phyloP scores from a whole-genome alignment of 208 protist species.

The Phytomonas francai region DNA sequence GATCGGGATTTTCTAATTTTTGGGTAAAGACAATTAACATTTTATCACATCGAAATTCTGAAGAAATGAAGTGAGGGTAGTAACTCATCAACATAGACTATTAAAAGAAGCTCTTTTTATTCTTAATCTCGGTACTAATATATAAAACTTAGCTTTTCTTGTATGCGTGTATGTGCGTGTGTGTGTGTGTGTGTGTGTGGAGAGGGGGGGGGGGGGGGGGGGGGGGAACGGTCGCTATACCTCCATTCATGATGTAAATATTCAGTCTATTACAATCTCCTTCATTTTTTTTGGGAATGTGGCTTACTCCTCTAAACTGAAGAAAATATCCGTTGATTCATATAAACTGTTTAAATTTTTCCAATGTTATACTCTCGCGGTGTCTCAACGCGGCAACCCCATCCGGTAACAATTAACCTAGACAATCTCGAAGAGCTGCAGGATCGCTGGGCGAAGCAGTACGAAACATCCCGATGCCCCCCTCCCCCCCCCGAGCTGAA shows the following conservation, averaged over 20 bases:
- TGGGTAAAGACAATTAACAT: background rate
- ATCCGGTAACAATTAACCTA: slow-evolving; percentile 17
- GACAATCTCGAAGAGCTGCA: slow-evolving; percentile 54
- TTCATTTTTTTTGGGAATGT: background rate
- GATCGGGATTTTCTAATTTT: background rate
- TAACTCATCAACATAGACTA: background rate
- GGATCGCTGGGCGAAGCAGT: slow-evolving; percentile 36
- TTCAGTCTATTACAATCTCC: background rate
- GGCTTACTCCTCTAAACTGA: background rate
- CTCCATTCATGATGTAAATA: background rate
- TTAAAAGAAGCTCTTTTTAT: background rate
- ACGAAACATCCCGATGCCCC: slow-evolving; percentile 19
- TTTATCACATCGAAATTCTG: background rate
- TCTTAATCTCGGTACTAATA: background rate
- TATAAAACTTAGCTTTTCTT: background rate
- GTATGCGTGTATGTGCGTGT: background rate
- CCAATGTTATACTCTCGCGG: background rate
- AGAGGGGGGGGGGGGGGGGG: too few relatives aligned
- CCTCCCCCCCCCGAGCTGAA: slow-evolving; percentile 40
- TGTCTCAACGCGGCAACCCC: background rate
- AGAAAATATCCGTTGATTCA: background rate
- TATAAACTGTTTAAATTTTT: background rate
- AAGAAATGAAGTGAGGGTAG: background rate
- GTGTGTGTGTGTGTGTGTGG: too few relatives aligned
- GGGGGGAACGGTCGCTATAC: background rate